Evolutionary conservation across 164 flowering plant species (phyloP).

Genomic region (Saururus chinensis): DNA sequence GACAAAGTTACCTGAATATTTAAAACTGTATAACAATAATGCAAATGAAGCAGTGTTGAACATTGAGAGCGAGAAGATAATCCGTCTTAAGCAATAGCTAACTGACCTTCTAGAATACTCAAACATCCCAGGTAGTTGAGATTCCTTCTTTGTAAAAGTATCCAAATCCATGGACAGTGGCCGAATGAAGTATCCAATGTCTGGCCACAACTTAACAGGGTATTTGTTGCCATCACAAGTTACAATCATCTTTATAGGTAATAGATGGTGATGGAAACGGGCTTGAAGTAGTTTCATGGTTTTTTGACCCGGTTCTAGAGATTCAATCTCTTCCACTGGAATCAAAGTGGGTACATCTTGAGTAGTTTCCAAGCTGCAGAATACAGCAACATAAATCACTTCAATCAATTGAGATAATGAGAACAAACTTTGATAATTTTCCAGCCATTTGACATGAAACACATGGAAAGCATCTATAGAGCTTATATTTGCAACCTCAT

Average conservation of each 20-base stretch:
- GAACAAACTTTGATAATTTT: background rate
- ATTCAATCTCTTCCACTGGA: slow-evolving; percentile 59
- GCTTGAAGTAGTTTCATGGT: slow-evolving; percentile 43
- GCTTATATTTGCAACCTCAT: background rate
- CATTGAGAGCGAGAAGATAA: background rate
- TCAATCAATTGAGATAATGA: background rate
- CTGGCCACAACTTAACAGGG: slow-evolving; percentile 81
- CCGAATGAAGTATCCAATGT: slow-evolving; percentile 84
- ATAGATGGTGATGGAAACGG: slow-evolving; percentile 77
- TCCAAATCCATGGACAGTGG: slow-evolving; percentile 63
- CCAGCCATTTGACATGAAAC: background rate
- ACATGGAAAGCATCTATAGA: background rate
- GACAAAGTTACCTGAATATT: too few species aligned
- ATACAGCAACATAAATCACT: background rate
- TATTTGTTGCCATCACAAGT: slow-evolving; percentile 43
- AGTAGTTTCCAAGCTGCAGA: slow-evolving; percentile 34
- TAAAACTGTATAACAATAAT: too few species aligned
- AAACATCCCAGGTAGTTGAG: slow-evolving; percentile 83
- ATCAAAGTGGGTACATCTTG: slow-evolving; percentile 40
- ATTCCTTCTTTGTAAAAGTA: slow-evolving; percentile 47
- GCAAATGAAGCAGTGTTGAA: too few species aligned
- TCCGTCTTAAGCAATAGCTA: background rate
- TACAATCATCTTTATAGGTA: slow-evolving; percentile 69
- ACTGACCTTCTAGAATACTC: slow-evolving; percentile 72
- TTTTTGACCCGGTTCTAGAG: slow-evolving; percentile 58